Conservation (phyloP, 345 rosid species). For the Gossypium turneri region DNA sequence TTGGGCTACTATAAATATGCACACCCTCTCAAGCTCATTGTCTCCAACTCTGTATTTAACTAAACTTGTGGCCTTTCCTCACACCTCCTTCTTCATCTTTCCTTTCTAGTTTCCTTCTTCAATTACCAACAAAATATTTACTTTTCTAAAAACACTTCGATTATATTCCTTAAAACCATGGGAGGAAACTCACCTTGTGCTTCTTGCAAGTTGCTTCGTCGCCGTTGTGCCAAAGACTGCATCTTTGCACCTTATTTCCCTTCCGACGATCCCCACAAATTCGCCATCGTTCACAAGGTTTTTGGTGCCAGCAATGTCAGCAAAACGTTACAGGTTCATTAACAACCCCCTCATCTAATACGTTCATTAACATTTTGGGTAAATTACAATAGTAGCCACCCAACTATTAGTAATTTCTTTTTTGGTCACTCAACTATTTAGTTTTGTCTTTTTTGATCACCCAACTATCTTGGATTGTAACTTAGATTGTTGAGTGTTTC, state of each 20-base stretch:
- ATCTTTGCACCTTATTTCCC: slow-evolving; percentile 69
- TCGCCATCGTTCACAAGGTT: slow-evolving; percentile 66
- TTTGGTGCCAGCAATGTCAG: slow-evolving; percentile 70
- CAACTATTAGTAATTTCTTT: too few relatives aligned
- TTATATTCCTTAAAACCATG: slow-evolving; percentile 17
- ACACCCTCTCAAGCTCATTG: not conserved
- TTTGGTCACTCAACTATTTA: too few relatives aligned
- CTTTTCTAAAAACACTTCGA: not conserved
- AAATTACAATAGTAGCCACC: not conserved
- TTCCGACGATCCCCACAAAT: slow-evolving; percentile 56
- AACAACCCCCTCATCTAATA: too few relatives aligned
- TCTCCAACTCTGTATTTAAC: not conserved
- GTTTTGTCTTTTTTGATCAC: too few relatives aligned
- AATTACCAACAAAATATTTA: not conserved
- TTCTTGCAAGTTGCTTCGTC: slow-evolving; percentile 59
- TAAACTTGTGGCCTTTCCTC: not conserved
- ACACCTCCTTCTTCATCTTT: not conserved
- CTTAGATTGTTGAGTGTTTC: too few relatives aligned
- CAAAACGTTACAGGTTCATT: slow-evolving; percentile 62
- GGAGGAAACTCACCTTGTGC: slow-evolving; percentile 59
- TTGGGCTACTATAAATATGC: slow-evolving; percentile 15
- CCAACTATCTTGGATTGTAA: too few relatives aligned
- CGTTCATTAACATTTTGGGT: not conserved
- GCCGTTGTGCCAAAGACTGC: slow-evolving; percentile 66
- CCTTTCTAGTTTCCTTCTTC: not conserved